These are phyloP conservation scores for Crucibulum laeve DNA, from an alignment of 768 basidiomycete species.

Conservation along the genomic window DNA sequence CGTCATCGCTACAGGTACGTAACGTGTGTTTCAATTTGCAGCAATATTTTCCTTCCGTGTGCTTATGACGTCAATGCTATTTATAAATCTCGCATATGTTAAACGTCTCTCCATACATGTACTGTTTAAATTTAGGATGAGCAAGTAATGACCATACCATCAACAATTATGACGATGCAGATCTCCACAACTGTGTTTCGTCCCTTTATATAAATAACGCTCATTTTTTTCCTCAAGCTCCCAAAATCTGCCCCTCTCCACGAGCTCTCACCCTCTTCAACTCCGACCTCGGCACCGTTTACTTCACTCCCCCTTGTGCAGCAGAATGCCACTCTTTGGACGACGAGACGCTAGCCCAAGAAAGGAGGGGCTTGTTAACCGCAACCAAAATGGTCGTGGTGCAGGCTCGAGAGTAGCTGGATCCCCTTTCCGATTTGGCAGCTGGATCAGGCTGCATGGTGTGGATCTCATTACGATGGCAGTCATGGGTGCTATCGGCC, in stretches of 20 bases:
- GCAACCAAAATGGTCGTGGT: background rate
- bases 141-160: no score
- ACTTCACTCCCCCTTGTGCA: no score
- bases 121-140: no score
- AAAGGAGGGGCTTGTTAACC: conserved; percentile 7
- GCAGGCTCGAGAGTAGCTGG: conserved; percentile 6
- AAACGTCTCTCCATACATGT: no score
- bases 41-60: no score
- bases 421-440: conserved; percentile 25
- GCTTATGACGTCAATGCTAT: no score
- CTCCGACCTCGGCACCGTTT: background rate
- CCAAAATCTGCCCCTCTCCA: background rate
- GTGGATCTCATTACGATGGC: conserved; percentile 54
- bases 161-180: conserved; percentile 1
- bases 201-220: background rate
- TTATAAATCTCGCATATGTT: no score
- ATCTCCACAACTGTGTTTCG: background rate
- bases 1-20: no score
- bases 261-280: background rate
- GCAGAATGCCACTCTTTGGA: conserved; percentile 12
- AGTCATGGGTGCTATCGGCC: conserved; percentile 47
- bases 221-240: background rate
- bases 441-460: conserved; percentile 44
- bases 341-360: conserved; percentile 7
- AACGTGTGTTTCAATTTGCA: no score